Conservation (phyloP, 306 rosid species). For the Astragalus membranaceus region DNA sequence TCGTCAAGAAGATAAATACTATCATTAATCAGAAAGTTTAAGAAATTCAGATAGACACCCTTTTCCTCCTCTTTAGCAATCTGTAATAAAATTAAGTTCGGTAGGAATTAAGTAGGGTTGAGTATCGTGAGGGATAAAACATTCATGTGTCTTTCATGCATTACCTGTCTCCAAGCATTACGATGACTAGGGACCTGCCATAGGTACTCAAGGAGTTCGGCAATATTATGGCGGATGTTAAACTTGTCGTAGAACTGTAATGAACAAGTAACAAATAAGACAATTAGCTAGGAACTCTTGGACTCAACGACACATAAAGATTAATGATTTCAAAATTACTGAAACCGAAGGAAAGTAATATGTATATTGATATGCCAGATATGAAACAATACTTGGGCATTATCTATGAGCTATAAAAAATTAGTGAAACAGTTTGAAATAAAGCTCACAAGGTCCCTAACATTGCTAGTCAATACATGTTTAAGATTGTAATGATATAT, state of each 20-base stretch:
- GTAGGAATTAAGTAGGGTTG: constrained; percentile 2
- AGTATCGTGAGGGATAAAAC: neutral
- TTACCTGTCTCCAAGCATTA: constrained; percentile 96
- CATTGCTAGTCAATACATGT: neutral
- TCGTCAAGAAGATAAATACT: constrained; percentile 96
- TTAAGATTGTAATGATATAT: neutral
- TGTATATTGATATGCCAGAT: neutral
- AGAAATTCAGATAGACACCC: constrained; percentile 95
- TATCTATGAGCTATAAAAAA: constrained; percentile 1
- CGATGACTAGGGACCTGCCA: constrained; percentile 99
- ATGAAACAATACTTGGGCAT: neutral
- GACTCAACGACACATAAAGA: constrained; percentile 16
- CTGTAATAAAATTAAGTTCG: constrained; percentile 41
- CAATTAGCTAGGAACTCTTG: constrained; percentile 15
- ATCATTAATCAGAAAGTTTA: constrained; percentile 92
- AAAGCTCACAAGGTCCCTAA: neutral
- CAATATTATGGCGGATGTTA: constrained; percentile 95
- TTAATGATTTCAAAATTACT: constrained; percentile 4
- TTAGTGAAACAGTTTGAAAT: constrained; percentile 16
- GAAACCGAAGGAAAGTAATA: neutral
- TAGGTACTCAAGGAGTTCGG: constrained; percentile 95
- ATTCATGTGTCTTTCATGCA: neutral
- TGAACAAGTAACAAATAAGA: constrained; percentile 25
- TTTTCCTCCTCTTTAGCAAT: constrained; percentile 98
- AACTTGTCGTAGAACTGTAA: constrained; percentile 96